Evolutionary conservation across 2,329 filamentous ascomycete genomes (phyloP).

Genomic region (Calonectria leucothoes): DNA sequence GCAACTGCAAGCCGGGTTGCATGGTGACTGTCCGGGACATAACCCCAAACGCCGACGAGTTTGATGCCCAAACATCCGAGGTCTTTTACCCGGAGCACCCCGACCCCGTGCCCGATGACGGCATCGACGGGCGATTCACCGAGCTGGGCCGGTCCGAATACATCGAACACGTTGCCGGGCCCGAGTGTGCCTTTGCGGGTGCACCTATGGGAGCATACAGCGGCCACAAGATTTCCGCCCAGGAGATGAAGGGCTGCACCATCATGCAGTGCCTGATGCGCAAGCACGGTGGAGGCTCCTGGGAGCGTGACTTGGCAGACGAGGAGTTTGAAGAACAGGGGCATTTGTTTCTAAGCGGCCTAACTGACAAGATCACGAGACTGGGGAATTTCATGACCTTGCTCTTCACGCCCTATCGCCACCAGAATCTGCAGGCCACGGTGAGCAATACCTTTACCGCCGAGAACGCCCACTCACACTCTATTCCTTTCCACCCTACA

Average conservation of each 20-base stretch:
- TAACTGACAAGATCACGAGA: constrained; percentile 15
- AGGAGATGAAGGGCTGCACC: constrained; percentile 42
- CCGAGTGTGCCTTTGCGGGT: constrained; percentile 18
- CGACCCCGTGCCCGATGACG: neutral
- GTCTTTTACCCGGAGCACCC: neutral
- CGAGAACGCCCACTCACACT: neutral
- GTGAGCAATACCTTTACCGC: constrained; percentile 18
- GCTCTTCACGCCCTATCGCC: constrained; percentile 30
- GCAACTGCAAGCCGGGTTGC: neutral
- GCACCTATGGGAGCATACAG: constrained; percentile 25
- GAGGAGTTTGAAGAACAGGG: constrained; percentile 34
- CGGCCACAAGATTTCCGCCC: constrained; percentile 35
- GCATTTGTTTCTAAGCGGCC: constrained; percentile 32
- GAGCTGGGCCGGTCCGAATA: constrained; percentile 1
- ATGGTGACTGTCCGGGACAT: neutral
- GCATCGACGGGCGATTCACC: constrained; percentile 17
- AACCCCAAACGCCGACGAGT: neutral
- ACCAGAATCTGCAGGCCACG: neutral
- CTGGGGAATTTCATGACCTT: neutral
- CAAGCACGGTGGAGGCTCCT: constrained; percentile 23
- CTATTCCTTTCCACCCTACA: constrained; percentile 44
- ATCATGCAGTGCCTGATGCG: constrained; percentile 40
- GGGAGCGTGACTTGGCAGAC: constrained; percentile 26
- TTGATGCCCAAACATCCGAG: neutral
- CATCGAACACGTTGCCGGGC: constrained; percentile 40